Evolutionary conservation across 2,329 filamentous ascomycete species (phyloP).

Genomic region (Furcasterigmium sp.): DNA sequence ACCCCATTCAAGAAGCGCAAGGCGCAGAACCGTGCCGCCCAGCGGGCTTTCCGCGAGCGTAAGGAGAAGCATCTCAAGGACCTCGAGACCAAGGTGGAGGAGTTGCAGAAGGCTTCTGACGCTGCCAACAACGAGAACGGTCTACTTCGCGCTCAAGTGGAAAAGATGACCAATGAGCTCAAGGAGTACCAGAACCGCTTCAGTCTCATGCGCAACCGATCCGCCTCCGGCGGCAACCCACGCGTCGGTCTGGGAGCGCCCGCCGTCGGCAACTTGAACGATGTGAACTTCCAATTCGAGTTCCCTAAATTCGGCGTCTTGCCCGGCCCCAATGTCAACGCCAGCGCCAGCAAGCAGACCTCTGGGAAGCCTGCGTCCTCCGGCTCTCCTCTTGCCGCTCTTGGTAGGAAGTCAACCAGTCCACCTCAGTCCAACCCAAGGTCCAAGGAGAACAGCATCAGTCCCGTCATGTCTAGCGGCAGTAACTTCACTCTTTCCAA

Average conservation of each 20-base stretch:
- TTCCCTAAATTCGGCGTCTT: conserved; percentile 90
- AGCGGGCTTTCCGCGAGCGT: conserved; percentile 88
- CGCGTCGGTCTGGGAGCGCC: conserved; percentile 43
- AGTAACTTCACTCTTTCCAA: conserved; percentile 26
- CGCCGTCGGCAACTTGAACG: conserved; percentile 56
- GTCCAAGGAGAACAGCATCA: conserved; percentile 22
- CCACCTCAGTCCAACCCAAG: conserved; percentile 19
- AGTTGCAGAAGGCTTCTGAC: conserved; percentile 78
- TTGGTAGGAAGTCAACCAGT: conserved; percentile 25
- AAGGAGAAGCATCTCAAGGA: conserved; percentile 90
- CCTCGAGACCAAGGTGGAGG: conserved; percentile 71
- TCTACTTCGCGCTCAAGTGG: conserved; percentile 78
- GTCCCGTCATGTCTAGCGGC: conserved; percentile 18
- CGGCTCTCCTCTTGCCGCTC: conserved; percentile 9
- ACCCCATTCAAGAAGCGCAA: conserved; percentile 70
- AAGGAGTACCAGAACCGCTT: conserved; percentile 87
- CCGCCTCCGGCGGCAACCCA: conserved; percentile 16
- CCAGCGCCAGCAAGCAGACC: conserved; percentile 15
- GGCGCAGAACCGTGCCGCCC: conserved; percentile 88
- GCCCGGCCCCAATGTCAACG: conserved; percentile 34
- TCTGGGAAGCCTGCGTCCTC: not conserved
- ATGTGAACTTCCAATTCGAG: conserved; percentile 88
- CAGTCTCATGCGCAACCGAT: conserved; percentile 44
- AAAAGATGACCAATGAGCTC: conserved; percentile 79
- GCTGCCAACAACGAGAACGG: conserved; percentile 81